These are phyloP conservation scores for Globisporangium splendens DNA, from an alignment of 352 stramenopile genomes.

Conservation along the genomic window DNA sequence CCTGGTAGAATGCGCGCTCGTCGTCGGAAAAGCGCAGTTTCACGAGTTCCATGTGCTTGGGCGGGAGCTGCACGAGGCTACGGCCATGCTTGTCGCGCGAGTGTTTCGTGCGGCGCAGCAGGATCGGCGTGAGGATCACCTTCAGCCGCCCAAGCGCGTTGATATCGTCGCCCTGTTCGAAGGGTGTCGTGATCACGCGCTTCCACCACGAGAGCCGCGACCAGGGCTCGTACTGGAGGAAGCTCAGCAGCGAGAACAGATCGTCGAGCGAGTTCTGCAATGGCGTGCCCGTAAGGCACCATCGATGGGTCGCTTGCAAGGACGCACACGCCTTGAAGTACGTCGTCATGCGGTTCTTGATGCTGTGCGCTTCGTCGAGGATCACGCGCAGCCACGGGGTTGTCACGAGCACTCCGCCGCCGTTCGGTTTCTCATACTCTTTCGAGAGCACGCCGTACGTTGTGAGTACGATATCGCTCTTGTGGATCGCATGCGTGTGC, in stretches of 20 bases:
- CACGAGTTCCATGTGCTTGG: constrained; percentile 67
- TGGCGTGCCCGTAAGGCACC: constrained; percentile 89
- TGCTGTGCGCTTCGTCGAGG: constrained; percentile 89
- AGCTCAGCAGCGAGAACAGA: constrained; percentile 82
- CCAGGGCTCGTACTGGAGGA: constrained; percentile 86
- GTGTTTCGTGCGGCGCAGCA: constrained; percentile 86
- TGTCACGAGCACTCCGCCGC: constrained; percentile 24
- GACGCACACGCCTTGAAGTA: constrained; percentile 66
- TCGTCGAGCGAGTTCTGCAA: constrained; percentile 89
- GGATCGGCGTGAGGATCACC: constrained; percentile 60
- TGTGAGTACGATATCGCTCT: constrained; percentile 75
- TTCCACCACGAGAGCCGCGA: constrained; percentile 80
- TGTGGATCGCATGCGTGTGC: constrained; percentile 15
- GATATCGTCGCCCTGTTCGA: constrained; percentile 64
- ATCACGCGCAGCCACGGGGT: constrained; percentile 84
- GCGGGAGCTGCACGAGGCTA: constrained; percentile 65
- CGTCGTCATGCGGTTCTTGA: constrained; percentile 83
- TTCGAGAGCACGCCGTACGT: constrained; percentile 80
- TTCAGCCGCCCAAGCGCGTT: constrained; percentile 61
- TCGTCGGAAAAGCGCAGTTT: constrained; percentile 65
- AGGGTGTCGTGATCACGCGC: constrained; percentile 72
- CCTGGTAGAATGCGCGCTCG: constrained; percentile 85
- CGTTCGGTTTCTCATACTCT: constrained; percentile 46
- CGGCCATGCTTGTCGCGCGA: constrained; percentile 61
- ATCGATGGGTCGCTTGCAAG: constrained; percentile 63